These are phyloP conservation scores for Sclerotinia minor DNA, from an alignment of 2,329 filamentous ascomycete species.

Conservation along the genomic window DNA sequence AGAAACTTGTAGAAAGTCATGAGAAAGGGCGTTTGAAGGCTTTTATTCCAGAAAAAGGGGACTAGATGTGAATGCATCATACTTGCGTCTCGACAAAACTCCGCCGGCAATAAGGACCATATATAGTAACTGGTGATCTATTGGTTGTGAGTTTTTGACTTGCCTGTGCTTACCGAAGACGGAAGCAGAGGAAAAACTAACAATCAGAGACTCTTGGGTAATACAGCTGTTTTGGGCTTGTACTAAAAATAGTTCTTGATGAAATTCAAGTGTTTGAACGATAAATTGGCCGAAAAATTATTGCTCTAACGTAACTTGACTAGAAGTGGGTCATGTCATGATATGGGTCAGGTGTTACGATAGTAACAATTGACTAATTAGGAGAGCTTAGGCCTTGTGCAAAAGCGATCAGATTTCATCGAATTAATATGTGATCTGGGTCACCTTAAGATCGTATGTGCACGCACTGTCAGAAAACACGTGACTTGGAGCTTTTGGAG, in stretches of 20 bases:
- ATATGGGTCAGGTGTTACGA: too few relatives aligned
- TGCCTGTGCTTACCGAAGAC: neutral
- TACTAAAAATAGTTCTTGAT: neutral
- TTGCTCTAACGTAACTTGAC: too few relatives aligned
- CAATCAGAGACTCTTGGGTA: neutral
- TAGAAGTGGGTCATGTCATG: too few relatives aligned
- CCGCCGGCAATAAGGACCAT: neutral
- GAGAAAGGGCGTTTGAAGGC: neutral
- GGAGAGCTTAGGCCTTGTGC: too few relatives aligned
- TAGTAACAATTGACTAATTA: too few relatives aligned
- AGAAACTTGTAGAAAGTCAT: neutral
- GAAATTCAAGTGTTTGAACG: neutral
- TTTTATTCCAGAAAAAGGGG: neutral
- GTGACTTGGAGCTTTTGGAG: too few relatives aligned
- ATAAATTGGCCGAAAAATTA: neutral
- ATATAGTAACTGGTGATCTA: neutral
- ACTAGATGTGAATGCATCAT: neutral
- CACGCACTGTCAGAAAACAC: too few relatives aligned
- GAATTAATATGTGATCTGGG: too few relatives aligned
- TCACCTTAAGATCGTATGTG: too few relatives aligned
- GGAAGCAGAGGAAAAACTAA: neutral
- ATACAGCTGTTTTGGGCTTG: neutral
- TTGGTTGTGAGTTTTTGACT: neutral
- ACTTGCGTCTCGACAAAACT: neutral
- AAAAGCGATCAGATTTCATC: too few relatives aligned